These are phyloP conservation scores for Albugo candida DNA, from an alignment of 352 stramenopile species.

Conservation along the genomic window DNA sequence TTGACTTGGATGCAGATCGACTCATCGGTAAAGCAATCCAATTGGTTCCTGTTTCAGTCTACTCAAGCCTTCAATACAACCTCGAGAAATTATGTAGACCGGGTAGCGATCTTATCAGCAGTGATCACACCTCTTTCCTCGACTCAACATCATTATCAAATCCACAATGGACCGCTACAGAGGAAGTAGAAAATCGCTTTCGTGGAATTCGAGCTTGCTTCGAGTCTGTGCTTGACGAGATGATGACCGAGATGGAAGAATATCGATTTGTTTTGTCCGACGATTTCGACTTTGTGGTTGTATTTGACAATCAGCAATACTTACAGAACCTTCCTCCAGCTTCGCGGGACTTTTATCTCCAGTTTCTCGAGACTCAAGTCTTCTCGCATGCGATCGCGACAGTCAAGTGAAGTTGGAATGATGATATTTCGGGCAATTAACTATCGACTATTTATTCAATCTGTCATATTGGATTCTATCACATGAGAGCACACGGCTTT, in stretches of 20 bases:
- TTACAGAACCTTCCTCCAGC: conserved; percentile 22
- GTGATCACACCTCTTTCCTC: neutral
- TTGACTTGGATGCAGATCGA: neutral
- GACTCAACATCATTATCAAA: neutral
- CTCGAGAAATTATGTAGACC: conserved; percentile 50
- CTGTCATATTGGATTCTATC: conserved; percentile 4
- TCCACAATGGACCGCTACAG: neutral
- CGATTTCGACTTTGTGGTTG: conserved; percentile 73
- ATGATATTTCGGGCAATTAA: too few relatives aligned
- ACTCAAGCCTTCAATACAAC: conserved; percentile 18
- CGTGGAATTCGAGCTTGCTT: conserved; percentile 39
- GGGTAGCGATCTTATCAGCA: conserved; percentile 21
- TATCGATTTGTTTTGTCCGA: conserved; percentile 73
- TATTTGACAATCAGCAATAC: conserved; percentile 65
- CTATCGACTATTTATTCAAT: too few relatives aligned
- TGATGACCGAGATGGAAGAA: conserved; percentile 40
- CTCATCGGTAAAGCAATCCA: neutral
- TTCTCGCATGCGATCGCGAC: conserved; percentile 73
- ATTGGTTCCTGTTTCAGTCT: conserved; percentile 16
- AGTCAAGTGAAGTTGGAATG: conserved; percentile 12
- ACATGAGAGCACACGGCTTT: neutral
- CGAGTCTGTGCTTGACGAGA: conserved; percentile 20
- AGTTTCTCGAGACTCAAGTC: conserved; percentile 70
- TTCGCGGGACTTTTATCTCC: conserved; percentile 52
- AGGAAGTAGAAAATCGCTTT: conserved; percentile 12